Evolutionary conservation across 306 rosid genomes (phyloP), one percentile per base, ranked within the genome.

Genomic region (Medicago lupulina): DNA sequence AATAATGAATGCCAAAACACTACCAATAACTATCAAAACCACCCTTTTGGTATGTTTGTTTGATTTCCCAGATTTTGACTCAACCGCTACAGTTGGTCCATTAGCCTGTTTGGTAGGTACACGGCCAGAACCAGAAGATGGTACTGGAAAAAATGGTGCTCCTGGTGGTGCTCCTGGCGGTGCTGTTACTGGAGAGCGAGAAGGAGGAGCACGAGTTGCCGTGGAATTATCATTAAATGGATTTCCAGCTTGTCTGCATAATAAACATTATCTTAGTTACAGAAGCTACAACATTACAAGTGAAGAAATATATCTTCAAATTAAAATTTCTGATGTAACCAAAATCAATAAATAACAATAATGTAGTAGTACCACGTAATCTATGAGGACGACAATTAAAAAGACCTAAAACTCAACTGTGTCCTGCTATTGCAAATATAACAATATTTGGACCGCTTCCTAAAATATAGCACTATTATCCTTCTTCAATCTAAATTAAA

Each of bases 241-340:
- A 59, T 96, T 92, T 81, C 99, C 99, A 79, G 85, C 93, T 79
- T 76, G 87, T 68, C 99, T 96, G 96, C 87, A 83, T 31, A 13
- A 75, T 19, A 76, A 79, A 72, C 66, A 66, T 25, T 41, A 47
- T 60, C 62, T 80, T 60, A 79, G 68, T 61, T 58, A 84, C 54
- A 16, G 46, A 63, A 79, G 80, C 70, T 53, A 28, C 67, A 70
- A 73, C 68, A 17, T 41, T 72, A 67, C 60, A 77, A 9, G 15
- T 6, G 47, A 39, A 67, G 44, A 74, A 12, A 11, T 5, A 66
- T 36, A 63, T 59, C 64, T 61, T 14, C 71, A 67, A n/a, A 57
- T 19, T 8, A 74, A 61, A 16, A 60, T 65, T 77, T 74, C 44
- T 17, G 51, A 38, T 50, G 62, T 59, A 17, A 59, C 61, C 47